phyloP scores from a whole-genome alignment of 768 basidiomycete genomes.

The Podaxis carcinomalis region DNA sequence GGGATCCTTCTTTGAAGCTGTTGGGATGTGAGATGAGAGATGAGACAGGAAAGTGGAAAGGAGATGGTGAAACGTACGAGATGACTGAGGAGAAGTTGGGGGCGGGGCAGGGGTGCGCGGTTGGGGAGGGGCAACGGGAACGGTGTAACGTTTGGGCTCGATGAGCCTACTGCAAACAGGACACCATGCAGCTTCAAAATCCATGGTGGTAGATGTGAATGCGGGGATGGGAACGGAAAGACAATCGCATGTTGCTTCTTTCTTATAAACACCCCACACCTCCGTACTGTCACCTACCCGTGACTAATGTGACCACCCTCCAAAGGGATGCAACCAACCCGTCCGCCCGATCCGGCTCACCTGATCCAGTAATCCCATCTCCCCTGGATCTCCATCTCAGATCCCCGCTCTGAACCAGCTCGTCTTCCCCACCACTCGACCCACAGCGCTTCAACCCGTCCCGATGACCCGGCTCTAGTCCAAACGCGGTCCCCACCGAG shows the following conservation, averaged over 20 bases:
- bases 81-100: slow-evolving; percentile 34
- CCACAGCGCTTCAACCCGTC: neutral
- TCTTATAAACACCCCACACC: slow-evolving; percentile 23
- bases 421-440: slow-evolving; percentile 4
- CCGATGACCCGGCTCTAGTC: slow-evolving; percentile 10
- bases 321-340: neutral
- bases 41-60: neutral
- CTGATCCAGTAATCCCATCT: slow-evolving; percentile 5
- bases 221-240: slow-evolving; percentile 7
- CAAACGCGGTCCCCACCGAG: slow-evolving; percentile 15
- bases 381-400: slow-evolving; percentile 11
- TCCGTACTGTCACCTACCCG: neutral
- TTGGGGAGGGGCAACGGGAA: slow-evolving; percentile 34
- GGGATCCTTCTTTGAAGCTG: slow-evolving; percentile 15
- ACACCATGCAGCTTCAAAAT: slow-evolving; percentile 76
- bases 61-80: slow-evolving; percentile 24
- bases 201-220: slow-evolving; percentile 23
- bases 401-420: slow-evolving; percentile 4
- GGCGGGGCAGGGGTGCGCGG: slow-evolving; percentile 28
- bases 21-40: slow-evolving; percentile 6
- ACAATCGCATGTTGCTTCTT: slow-evolving; percentile 11
- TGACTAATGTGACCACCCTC: slow-evolving; percentile 10
- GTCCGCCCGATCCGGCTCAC: slow-evolving; percentile 9
- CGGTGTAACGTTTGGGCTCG: slow-evolving; percentile 66
- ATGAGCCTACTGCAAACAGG: slow-evolving; percentile 76